phyloP scores from a whole-genome alignment of 306 rosid species.

The Lagenaria siceraria region DNA sequence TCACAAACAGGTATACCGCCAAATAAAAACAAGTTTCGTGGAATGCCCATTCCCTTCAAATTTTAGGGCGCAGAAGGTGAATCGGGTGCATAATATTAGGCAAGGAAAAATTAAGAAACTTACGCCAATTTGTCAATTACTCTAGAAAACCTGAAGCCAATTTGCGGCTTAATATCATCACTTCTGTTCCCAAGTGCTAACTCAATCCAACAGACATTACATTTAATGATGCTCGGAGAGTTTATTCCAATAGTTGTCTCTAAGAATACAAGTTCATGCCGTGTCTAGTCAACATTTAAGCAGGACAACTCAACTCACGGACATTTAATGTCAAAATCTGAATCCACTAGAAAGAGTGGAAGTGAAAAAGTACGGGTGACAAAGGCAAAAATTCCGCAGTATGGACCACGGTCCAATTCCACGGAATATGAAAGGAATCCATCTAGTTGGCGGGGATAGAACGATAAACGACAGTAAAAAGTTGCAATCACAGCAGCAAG shows the following conservation, averaged over 20 bases:
- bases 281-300: background rate
- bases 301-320: background rate
- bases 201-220: background rate
- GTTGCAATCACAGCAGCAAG: slow-evolving; percentile 5
- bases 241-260: background rate
- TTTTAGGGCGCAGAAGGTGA: background rate
- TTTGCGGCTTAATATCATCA: background rate
- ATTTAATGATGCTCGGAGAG: background rate
- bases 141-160: background rate
- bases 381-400: slow-evolving; percentile 11
- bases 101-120: background rate
- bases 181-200: background rate
- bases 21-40: background rate
- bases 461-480: slow-evolving; percentile 17
- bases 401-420: background rate
- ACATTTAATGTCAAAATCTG: background rate
- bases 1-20: background rate
- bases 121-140: background rate
- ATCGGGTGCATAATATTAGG: background rate
- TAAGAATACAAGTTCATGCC: background rate
- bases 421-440: background rate
- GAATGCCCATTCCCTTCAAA: background rate
- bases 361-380: background rate
- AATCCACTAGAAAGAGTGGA: background rate
- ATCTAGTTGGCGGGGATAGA: background rate